These are phyloP conservation scores for Penicillium sp. DNA, from an alignment of 2,329 filamentous ascomycete species.

Conservation along the genomic window DNA sequence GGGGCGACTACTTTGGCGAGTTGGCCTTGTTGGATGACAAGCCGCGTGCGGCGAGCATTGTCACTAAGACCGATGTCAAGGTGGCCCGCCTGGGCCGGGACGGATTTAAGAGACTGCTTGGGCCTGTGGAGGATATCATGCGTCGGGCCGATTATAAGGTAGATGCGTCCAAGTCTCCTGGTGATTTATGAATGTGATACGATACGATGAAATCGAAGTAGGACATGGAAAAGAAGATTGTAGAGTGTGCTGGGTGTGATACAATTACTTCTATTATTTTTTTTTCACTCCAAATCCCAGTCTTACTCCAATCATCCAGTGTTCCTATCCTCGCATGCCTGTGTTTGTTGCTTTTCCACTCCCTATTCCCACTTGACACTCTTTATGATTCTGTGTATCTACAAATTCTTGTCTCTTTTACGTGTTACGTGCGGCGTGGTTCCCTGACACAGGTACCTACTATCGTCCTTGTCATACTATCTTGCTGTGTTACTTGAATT, in stretches of 20 bases:
- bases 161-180: constrained; percentile 28
- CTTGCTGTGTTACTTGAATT: constrained; percentile 14
- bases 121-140: constrained; percentile 93
- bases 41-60: constrained; percentile 84
- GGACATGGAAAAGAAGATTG: background rate
- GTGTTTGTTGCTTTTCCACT: constrained; percentile 1
- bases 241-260: background rate
- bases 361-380: constrained; percentile 14
- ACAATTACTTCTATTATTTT: background rate
- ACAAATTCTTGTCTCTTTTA: constrained; percentile 17
- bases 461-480: constrained; percentile 23
- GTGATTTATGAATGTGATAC: constrained; percentile 25
- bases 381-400: constrained; percentile 26
- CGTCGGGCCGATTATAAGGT: constrained; percentile 59
- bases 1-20: constrained; percentile 97
- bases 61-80: constrained; percentile 84
- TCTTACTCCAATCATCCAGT: background rate
- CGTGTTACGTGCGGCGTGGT: constrained; percentile 5
- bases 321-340: background rate
- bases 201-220: constrained; percentile 14
- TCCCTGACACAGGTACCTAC: constrained; percentile 17
- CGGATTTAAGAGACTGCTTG: constrained; percentile 89
- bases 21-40: constrained; percentile 90
- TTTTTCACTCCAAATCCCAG: constrained; percentile 1
- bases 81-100: constrained; percentile 90